phyloP scores from a whole-genome alignment of 1,284 basidiomycete genomes.

The Apiotrichum montevideense region DNA sequence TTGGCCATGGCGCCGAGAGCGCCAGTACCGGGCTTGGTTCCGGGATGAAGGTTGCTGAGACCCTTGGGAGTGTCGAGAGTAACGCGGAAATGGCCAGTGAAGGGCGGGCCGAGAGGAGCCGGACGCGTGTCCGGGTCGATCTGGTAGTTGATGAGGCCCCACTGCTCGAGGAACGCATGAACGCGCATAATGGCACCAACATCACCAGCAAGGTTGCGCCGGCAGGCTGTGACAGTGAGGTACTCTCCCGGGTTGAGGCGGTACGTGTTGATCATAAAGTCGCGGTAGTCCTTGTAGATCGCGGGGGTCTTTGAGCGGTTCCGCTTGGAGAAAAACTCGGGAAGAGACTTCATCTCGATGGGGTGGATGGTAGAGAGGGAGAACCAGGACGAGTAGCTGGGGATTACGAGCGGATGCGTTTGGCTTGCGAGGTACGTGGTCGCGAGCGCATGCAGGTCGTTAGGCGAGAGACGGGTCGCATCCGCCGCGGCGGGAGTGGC shows the following conservation, averaged over 20 bases:
- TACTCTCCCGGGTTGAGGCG: conserved; percentile 91
- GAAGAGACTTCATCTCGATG: conserved; percentile 85
- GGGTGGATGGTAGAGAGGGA: conserved; percentile 89
- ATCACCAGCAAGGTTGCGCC: conserved; percentile 93
- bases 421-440: conserved; percentile 82
- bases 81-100: conserved; percentile 97
- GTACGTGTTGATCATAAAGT: conserved; percentile 99
- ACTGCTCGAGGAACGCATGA: conserved; percentile 97
- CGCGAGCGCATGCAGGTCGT: conserved; percentile 45
- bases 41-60: conserved; percentile 84
- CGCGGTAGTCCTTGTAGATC: conserved; percentile 98
- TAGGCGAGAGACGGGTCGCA: conserved; percentile 28
- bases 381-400: conserved; percentile 97
- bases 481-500: conserved; percentile 23
- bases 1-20: conserved; percentile 27
- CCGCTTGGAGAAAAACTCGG: conserved; percentile 96
- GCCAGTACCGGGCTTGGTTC: conserved; percentile 55
- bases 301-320: conserved; percentile 92
- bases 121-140: conserved; percentile 96
- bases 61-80: conserved; percentile 95
- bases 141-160: conserved; percentile 98
- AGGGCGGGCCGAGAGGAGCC: conserved; percentile 88
- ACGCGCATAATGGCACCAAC: conserved; percentile 99
- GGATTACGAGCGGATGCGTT: conserved; percentile 94
- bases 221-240: conserved; percentile 93